Percentiles rank a stretch among this genome's conserved stretches.
These are phyloP conservation scores for Anthostomella pinea DNA, from an alignment of 2,329 filamentous ascomycete species.

Conservation along the genomic window DNA sequence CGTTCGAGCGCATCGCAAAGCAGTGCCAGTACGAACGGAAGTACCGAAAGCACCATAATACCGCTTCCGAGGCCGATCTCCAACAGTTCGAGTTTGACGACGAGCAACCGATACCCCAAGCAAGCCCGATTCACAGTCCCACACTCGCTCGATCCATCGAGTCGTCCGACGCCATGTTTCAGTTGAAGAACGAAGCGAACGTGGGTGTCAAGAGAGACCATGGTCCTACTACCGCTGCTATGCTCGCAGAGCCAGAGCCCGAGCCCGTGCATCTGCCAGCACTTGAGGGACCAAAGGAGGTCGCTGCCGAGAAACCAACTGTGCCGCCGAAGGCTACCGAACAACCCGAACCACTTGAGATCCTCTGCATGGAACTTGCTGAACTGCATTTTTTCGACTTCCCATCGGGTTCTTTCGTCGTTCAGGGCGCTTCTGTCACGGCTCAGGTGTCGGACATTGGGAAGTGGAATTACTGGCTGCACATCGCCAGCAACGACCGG, in stretches of 20 bases:
- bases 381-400: conserved; percentile 96
- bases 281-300: too few relatives aligned
- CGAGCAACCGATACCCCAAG: conserved; percentile 61
- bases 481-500: conserved; percentile 71
- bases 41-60: conserved; percentile 75
- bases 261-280: too few relatives aligned
- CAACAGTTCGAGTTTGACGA: conserved; percentile 75
- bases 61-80: conserved; percentile 78
- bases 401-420: conserved; percentile 76
- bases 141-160: conserved; percentile 53
- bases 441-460: conserved; percentile 84
- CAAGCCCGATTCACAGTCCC: conserved; percentile 61
- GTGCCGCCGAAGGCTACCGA: conserved; percentile 55
- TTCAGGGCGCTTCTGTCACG: conserved; percentile 71
- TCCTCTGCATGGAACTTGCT: conserved; percentile 70
- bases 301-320: conserved; percentile 24
- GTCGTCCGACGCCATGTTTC: conserved; percentile 56
- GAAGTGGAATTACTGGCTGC: conserved; percentile 93
- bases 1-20: conserved; percentile 78
- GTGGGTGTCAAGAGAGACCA: conserved; percentile 43
- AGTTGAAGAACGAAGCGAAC: conserved; percentile 47
- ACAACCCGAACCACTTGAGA: conserved; percentile 67
- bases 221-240: conserved; percentile 17
- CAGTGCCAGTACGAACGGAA: conserved; percentile 99
- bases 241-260: conserved; percentile 30